A percentile compares a stretch with the other conserved stretches of the same genome.
Evolutionary conservation across 2,329 filamentous ascomycete species (phyloP).

Genomic region (Pseudogymnoascus sp.): DNA sequence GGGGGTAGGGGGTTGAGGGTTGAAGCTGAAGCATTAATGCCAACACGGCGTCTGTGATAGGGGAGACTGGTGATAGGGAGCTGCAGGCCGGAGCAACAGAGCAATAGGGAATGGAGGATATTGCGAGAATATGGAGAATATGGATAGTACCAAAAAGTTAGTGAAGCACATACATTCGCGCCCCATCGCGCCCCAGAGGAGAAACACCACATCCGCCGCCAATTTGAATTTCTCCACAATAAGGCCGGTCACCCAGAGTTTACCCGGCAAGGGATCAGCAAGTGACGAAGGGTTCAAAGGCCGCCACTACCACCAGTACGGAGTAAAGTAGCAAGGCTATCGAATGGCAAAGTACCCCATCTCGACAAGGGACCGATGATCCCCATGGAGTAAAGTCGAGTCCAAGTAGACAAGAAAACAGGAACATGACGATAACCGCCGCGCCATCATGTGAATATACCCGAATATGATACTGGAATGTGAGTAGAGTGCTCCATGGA

Average conservation of each 20-base stretch:
- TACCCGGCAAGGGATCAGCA: background rate
- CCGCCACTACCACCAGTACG: background rate
- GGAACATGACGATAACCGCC: background rate
- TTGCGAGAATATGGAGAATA: background rate
- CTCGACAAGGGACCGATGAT: background rate
- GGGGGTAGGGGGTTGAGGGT: background rate
- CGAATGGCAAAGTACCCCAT: no score
- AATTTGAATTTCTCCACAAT: conserved; percentile 10
- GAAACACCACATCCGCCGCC: conserved; percentile 5
- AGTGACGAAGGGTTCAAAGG: background rate
- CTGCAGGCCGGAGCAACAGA: background rate
- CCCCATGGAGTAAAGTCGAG: background rate
- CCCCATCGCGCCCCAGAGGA: background rate
- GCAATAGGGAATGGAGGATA: background rate
- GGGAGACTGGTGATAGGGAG: background rate
- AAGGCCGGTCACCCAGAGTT: background rate
- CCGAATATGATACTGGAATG: background rate
- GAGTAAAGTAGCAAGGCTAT: background rate
- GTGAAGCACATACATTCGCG: background rate
- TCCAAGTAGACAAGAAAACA: background rate
- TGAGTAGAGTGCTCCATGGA: background rate
- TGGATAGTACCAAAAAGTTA: background rate
- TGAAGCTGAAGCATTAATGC: conserved; percentile 5
- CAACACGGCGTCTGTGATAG: background rate
- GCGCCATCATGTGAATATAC: background rate